Evolutionary conservation across 257 asterid species (phyloP), one percentile per base, ranked within the genome.

Genomic region (Gardenia jasminoides): DNA sequence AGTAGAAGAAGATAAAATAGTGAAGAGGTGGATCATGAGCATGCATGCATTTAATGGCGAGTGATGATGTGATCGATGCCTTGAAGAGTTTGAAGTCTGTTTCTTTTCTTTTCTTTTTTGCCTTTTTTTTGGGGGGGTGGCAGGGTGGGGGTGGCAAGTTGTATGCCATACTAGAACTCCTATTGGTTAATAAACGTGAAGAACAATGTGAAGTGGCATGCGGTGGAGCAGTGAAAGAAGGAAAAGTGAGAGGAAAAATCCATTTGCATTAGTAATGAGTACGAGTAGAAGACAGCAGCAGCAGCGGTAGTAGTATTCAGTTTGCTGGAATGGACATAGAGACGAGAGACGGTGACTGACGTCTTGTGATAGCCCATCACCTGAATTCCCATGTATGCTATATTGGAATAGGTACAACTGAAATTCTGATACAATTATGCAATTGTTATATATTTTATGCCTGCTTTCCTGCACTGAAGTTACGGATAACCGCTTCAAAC

Each of bases 401-500:
- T 4, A 36, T 36, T 36, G 41, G 41, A 36, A 36, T 36, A 36
- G 41, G 41, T 36, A 36, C 41, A 36, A 36, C n/a, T 36, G 41
- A 36, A 36, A 36, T 36, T 2, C 41, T 36, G 41, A 36, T 1
- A 4, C 41, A 4, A 36, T 36, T 36, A 36, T 36, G 41, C 41
- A 36, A 36, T 36, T 36, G 41, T 36, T 36, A 2, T 36, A 36
- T 36, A 36, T 36, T 61, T 61, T 61, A 7, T 12, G 16, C 31
- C 67, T 61, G 13, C 67, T 61, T 61, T 61, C 67, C 67, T 0
- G 67, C 31, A 19, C 68, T 10, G 7, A 9, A 58, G 65, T 22
- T 1, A 22, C 28, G 78, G 78, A 4, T 36, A 74, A 54, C 78
- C 78, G 78, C 78, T 74, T 74, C 33, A 36, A 56, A 74, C 22